Conservation (phyloP, 2,329 filamentous ascomycete species). For the Cladosporium cucumerinum region DNA sequence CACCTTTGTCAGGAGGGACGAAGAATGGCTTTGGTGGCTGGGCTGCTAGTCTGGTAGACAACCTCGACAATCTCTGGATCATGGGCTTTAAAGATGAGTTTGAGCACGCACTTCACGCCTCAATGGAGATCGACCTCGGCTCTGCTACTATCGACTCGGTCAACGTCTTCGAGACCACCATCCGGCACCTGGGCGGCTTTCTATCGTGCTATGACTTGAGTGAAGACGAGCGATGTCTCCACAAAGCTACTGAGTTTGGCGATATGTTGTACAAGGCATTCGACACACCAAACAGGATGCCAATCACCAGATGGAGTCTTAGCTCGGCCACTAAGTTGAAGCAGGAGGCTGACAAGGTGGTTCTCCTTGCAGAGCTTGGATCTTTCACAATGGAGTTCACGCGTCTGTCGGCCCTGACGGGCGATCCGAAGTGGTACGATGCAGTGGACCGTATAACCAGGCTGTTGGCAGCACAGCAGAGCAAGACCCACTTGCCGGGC, state of each 20-base stretch:
- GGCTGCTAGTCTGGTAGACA: conserved; percentile 47
- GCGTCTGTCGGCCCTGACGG: conserved; percentile 44
- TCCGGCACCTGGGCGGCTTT: conserved; percentile 41
- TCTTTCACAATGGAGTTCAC: conserved; percentile 50
- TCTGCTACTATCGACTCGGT: conserved; percentile 37
- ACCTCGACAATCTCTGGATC: conserved; percentile 47
- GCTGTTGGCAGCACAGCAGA: conserved; percentile 42
- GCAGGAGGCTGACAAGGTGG: conserved; percentile 40
- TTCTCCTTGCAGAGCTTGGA: conserved; percentile 47
- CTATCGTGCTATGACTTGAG: conserved; percentile 37
- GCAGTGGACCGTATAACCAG: conserved; percentile 44
- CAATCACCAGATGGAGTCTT: conserved; percentile 46
- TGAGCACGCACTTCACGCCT: conserved; percentile 42
- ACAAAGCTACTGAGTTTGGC: conserved; percentile 38
- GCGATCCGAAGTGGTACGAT: conserved; percentile 46
- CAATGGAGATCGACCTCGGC: conserved; percentile 44
- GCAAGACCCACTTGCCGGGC: conserved; percentile 43
- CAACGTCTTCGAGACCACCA: conserved; percentile 51
- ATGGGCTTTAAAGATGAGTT: conserved; percentile 50
- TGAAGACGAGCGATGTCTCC: conserved; percentile 33
- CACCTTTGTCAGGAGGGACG: conserved; percentile 41
- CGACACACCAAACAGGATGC: conserved; percentile 46
- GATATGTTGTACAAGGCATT: conserved; percentile 48
- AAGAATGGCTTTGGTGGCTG: conserved; percentile 47
- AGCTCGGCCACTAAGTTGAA: conserved; percentile 37